phyloP scores from a whole-genome alignment of 1,139 yeast species.

The Scheffersomyces cryptocercus region DNA sequence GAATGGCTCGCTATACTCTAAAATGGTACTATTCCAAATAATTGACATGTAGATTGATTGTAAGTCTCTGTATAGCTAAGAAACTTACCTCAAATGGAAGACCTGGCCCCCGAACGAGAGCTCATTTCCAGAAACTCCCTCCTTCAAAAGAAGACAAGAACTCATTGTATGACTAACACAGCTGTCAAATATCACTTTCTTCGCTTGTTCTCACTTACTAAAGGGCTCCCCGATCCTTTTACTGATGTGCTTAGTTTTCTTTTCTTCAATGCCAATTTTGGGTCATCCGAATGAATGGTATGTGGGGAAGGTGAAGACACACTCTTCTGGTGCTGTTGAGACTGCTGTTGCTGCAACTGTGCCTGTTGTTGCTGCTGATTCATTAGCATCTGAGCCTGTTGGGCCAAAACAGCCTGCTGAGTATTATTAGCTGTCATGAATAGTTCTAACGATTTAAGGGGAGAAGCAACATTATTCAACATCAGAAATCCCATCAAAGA shows the following conservation, averaged over 20 bases:
- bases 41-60: no score
- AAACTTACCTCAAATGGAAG: no score
- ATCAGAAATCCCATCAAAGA: constrained; percentile 63
- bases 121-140: no score
- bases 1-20: no score
- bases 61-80: no score
- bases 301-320: constrained; percentile 11
- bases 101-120: no score
- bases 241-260: constrained; percentile 10
- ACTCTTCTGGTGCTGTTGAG: constrained; percentile 4
- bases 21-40: no score
- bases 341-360: constrained; percentile 6
- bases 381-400: constrained; percentile 9
- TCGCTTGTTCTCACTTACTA: constrained; percentile 5
- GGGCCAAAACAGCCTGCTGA: neutral
- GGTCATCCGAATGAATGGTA: constrained; percentile 9
- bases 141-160: no score
- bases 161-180: no score
- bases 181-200: constrained; percentile 4
- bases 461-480: constrained; percentile 48
- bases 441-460: constrained; percentile 58
- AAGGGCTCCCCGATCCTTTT: constrained; percentile 9
- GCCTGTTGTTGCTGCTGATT: constrained; percentile 10
- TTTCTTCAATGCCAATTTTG: constrained; percentile 12
- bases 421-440: constrained; percentile 33